Percentiles rank a stretch among this genome's conserved stretches.
Evolutionary conservation across 768 basidiomycete genomes (phyloP).

Genomic region (Calocybe indica): DNA sequence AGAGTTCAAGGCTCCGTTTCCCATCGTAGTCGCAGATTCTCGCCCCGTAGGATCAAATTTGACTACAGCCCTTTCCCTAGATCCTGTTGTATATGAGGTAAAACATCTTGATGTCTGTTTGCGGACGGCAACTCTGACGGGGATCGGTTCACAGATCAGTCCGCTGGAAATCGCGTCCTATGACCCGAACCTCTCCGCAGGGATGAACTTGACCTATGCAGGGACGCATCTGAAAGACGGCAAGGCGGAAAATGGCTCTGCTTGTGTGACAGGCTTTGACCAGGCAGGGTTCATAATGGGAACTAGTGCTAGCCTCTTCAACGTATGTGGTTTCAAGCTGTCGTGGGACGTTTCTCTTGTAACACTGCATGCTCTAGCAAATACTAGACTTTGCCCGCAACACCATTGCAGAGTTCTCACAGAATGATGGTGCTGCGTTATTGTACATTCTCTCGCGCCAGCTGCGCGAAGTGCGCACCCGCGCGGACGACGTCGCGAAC

Average conservation of each 20-base stretch:
- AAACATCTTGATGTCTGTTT: slow-evolving; percentile 5
- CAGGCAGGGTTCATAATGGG: slow-evolving; percentile 73
- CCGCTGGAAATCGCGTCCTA: slow-evolving; percentile 70
- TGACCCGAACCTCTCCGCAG: slow-evolving; percentile 68
- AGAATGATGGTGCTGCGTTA: slow-evolving; percentile 30
- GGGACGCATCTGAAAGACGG: slow-evolving; percentile 65
- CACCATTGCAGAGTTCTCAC: slow-evolving; percentile 32
- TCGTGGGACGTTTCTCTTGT: background rate
- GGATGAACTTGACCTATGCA: slow-evolving; percentile 52
- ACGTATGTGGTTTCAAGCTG: slow-evolving; percentile 26
- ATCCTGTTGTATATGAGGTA: slow-evolving; percentile 56
- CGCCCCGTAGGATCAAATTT: slow-evolving; percentile 37
- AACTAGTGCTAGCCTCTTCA: slow-evolving; percentile 65
- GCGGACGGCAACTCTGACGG: background rate
- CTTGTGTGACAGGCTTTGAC: slow-evolving; percentile 73
- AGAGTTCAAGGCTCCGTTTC: slow-evolving; percentile 51
- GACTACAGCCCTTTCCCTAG: slow-evolving; percentile 30
- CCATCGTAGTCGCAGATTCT: slow-evolving; percentile 58
- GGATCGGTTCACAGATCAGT: slow-evolving; percentile 33
- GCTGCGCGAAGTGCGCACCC: slow-evolving; percentile 41
- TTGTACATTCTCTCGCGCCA: slow-evolving; percentile 43
- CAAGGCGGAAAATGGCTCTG: slow-evolving; percentile 40
- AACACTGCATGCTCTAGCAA: slow-evolving; percentile 29
- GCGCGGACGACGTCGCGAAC: slow-evolving; percentile 56
- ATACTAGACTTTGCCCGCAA: slow-evolving; percentile 39